Evolutionary conservation across 257 asterid genomes (phyloP).

Genomic region (Salvia rosmarinus): DNA sequence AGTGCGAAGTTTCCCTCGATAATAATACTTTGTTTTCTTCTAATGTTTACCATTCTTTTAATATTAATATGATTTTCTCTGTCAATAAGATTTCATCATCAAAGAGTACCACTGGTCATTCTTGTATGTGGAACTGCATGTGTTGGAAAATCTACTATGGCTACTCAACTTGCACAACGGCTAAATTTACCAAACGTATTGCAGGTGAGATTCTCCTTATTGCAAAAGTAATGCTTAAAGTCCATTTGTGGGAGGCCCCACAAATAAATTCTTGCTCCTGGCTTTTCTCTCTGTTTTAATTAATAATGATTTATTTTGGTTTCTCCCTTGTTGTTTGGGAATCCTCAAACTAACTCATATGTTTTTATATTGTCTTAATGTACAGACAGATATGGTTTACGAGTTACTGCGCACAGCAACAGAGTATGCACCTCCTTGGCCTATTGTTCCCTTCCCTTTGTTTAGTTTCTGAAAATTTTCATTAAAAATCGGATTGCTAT

Average conservation of each 20-base stretch:
- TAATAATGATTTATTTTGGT: neutral
- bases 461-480: constrained; percentile 15
- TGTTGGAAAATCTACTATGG: constrained; percentile 97
- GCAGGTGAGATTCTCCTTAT: constrained; percentile 58
- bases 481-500: neutral
- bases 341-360: constrained; percentile 34
- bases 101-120: constrained; percentile 95
- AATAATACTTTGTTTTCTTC: neutral
- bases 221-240: constrained; percentile 11
- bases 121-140: constrained; percentile 99
- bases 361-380: constrained; percentile 34
- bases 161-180: constrained; percentile 99
- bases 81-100: constrained; percentile 85
- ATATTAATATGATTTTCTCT: constrained; percentile 33
- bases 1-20: neutral
- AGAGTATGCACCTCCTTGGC: constrained; percentile 65
- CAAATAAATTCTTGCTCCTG: constrained; percentile 14
- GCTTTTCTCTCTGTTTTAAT: neutral
- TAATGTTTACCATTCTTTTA: constrained; percentile 20
- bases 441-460: constrained; percentile 21
- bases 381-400: constrained; percentile 97
- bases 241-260: constrained; percentile 13
- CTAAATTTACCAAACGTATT: constrained; percentile 94
- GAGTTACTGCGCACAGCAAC: constrained; percentile 96
- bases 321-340: neutral